phyloP scores from a whole-genome alignment of 768 basidiomycete species.

The Fistulinella prunicolor region DNA sequence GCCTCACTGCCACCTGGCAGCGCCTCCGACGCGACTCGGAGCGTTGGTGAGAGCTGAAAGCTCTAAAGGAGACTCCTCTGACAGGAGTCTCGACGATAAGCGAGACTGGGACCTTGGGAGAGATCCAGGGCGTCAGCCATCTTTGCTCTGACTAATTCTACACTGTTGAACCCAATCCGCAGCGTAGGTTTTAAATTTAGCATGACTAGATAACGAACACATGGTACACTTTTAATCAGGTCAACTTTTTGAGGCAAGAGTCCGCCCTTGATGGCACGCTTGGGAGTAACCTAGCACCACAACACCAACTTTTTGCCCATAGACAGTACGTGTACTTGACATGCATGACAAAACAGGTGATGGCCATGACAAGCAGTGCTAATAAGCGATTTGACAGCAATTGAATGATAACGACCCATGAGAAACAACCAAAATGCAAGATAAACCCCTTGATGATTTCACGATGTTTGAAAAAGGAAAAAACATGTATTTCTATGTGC shows the following conservation, averaged over 20 bases:
- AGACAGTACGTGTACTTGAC: neutral
- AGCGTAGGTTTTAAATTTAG: constrained; percentile 8
- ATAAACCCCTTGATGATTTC: constrained; percentile 11
- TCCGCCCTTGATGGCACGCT: neutral
- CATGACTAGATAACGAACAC: too few relatives aligned
- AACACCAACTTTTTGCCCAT: constrained; percentile 3
- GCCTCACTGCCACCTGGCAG: too few relatives aligned
- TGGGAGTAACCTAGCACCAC: neutral
- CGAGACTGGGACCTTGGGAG: too few relatives aligned
- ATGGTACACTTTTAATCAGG: neutral
- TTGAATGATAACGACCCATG: constrained; percentile 13
- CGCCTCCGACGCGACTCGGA: too few relatives aligned
- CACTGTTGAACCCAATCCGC: too few relatives aligned
- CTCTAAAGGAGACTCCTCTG: too few relatives aligned
- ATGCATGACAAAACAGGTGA: neutral
- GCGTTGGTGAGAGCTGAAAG: too few relatives aligned
- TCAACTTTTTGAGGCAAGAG: neutral
- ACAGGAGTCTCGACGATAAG: too few relatives aligned
- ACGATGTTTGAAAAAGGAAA: neutral
- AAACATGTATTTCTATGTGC: constrained; percentile 22
- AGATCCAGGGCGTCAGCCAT: too few relatives aligned
- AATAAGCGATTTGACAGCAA: constrained; percentile 1
- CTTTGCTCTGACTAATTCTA: too few relatives aligned
- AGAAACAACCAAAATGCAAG: constrained; percentile 15
- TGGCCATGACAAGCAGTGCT: constrained; percentile 3